Conservation (phyloP, 495 filamentous ascomycete genomes). For the Annulohypoxylon nitens region DNA sequence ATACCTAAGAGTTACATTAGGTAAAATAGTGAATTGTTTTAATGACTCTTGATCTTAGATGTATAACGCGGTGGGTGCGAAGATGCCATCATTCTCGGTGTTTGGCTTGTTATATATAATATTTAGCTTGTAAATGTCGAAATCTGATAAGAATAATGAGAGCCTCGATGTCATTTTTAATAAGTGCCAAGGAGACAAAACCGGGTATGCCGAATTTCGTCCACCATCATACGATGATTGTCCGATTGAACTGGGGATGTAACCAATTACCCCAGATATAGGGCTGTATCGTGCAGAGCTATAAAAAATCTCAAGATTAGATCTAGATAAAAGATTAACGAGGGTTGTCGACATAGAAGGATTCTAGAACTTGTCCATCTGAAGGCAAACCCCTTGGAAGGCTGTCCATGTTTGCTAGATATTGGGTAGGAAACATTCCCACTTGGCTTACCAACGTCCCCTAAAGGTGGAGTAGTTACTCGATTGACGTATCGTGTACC, state of each 20-base stretch:
- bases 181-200: constrained; percentile 32
- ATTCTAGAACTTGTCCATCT: constrained; percentile 20
- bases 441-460: background rate
- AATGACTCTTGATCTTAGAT: background rate
- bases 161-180: background rate
- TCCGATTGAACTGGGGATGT: constrained; percentile 36
- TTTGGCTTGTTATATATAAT: background rate
- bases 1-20: background rate
- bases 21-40: background rate
- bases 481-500: background rate
- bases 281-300: constrained; percentile 31
- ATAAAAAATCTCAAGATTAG: constrained; percentile 24
- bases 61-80: background rate
- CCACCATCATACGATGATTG: constrained; percentile 37
- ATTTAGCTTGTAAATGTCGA: background rate
- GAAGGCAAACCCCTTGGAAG: constrained; percentile 6
- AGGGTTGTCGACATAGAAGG: constrained; percentile 28
- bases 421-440: background rate
- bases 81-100: background rate
- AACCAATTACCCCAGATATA: constrained; percentile 34
- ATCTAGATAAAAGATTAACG: constrained; percentile 37
- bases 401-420: constrained; percentile 1
- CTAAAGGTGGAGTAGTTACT: background rate
- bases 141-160: background rate
- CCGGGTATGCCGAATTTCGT: constrained; percentile 17